Conservation (phyloP, 495 filamentous ascomycete species). For the Penicillium canariense region DNA sequence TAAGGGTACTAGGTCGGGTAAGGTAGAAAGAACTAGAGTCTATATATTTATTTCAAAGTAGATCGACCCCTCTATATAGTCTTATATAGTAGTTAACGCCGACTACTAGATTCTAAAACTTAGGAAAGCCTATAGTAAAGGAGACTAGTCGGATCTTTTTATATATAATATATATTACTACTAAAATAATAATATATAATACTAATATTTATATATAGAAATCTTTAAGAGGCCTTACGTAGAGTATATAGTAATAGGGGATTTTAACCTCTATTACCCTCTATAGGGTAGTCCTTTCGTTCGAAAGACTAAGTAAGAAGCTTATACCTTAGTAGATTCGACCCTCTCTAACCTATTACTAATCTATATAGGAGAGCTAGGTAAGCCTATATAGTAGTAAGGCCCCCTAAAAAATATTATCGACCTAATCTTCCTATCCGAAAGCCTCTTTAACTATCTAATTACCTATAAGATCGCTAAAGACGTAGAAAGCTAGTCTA, state of each 20-base stretch:
- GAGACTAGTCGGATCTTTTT: conserved; percentile 5
- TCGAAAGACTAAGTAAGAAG: no score
- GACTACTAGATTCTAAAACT: conserved; percentile 9
- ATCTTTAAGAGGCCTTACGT: neutral
- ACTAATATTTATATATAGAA: neutral
- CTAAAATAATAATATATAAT: neutral
- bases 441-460: neutral
- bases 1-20: neutral
- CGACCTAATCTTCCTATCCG: conserved; percentile 11
- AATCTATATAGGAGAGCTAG: no score
- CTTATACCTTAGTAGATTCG: no score
- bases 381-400: conserved; percentile 2
- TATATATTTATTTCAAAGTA: conserved; percentile 6
- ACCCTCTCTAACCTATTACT: no score
- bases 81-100: neutral
- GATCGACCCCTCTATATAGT: conserved; percentile 4
- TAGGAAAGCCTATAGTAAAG: neutral
- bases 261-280: conserved; percentile 13
- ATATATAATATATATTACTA: conserved; percentile 14
- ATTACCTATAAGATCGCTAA: conserved; percentile 2
- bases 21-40: neutral
- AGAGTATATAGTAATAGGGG: conserved; percentile 12
- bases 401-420: conserved; percentile 3
- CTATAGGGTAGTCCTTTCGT: conserved; percentile 12
- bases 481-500: conserved; percentile 11